phyloP scores from a whole-genome alignment of 768 basidiomycete species.

The Pisolithus tinctorius region DNA sequence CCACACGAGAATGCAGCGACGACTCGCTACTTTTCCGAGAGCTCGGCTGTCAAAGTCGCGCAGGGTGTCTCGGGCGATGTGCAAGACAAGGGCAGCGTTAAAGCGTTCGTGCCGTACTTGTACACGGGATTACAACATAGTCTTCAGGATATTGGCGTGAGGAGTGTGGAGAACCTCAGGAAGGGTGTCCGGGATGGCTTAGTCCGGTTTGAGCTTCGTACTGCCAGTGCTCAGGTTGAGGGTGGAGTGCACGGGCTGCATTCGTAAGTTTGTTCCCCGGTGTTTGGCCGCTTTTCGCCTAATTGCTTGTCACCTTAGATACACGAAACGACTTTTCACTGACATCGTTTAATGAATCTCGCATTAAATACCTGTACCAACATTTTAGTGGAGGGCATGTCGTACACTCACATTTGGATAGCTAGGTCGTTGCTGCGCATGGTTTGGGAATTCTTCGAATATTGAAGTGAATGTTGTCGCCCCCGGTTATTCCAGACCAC shows the following conservation, averaged over 20 bases:
- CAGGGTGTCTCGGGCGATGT: constrained; percentile 96
- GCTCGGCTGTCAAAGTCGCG: constrained; percentile 88
- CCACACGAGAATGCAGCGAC: constrained; percentile 90
- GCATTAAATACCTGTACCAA: neutral
- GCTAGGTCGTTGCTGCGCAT: too few relatives aligned
- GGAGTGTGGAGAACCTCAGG: constrained; percentile 58
- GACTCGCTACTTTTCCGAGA: constrained; percentile 54
- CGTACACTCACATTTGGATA: too few relatives aligned
- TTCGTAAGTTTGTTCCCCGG: constrained; percentile 55
- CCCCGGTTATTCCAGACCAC: too few relatives aligned
- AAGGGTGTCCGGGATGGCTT: constrained; percentile 55
- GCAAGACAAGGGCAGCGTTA: constrained; percentile 93
- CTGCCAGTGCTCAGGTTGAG: constrained; percentile 91
- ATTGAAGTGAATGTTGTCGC: too few relatives aligned
- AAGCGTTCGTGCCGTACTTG: constrained; percentile 85
- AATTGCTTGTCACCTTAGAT: constrained; percentile 29
- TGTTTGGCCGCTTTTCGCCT: neutral
- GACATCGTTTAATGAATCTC: neutral
- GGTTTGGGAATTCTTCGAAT: too few relatives aligned
- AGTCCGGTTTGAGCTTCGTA: constrained; percentile 88
- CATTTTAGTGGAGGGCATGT: neutral
- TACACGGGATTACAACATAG: constrained; percentile 85
- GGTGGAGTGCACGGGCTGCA: constrained; percentile 94
- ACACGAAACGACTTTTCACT: constrained; percentile 54
- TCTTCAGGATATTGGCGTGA: constrained; percentile 87